Base-by-base conservation (phyloP, 192 early-diverging fungal species). In the Umbelopsis vinacea region DNA sequence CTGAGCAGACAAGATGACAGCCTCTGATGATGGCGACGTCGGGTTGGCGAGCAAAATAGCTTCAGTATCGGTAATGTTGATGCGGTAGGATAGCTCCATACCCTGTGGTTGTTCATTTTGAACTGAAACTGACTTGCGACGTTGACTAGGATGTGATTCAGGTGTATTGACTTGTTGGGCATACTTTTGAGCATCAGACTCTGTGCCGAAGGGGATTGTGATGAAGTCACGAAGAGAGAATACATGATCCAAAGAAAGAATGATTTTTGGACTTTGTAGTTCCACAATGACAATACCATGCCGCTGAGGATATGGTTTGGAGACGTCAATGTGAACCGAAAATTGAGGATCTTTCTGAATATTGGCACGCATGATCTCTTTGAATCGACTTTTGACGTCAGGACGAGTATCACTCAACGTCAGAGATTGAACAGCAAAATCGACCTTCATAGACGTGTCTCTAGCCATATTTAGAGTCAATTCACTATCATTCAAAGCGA, bases 191-290 rank as follows among this genome's bases (percentile, higher is more conserved):
- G 57, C 57, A 63, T 63, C 33, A 37, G 57, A 38, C 35, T 63
- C 35, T 2, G 73, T 26, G 4, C 71, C 80, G 63, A 92, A 85
- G 19, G 87, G 87, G 35, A 85, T 89, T 79, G 85, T 90, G 54
- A 94, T 91, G 79, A 92, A 99, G 54, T 88, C 85, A 45, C 86
- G 75, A 29, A 97, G 78, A 12, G 88, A 83, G 69, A 96, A 94
- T 21, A 94, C 76, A 70, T 97, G 94, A 79, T 99, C 95, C 23
- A 96, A 83, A 23, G 92, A 91, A 45, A 99, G 83, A 67, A 96
- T 88, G 6, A 97, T 74, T 48, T 92, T 91, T 9, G 96, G 93
- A 40, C 88, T 89, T 71, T 94, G 91, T 24, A 99, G 72, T 8
- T 92, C 95, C 29, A 94, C 78, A 52, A 94, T 69, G 24, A 88